A percentile compares a stretch with the other conserved stretches of the same genome.
Conservation (phyloP, 2,329 filamentous ascomycete genomes). For the Esteya vermicola region DNA sequence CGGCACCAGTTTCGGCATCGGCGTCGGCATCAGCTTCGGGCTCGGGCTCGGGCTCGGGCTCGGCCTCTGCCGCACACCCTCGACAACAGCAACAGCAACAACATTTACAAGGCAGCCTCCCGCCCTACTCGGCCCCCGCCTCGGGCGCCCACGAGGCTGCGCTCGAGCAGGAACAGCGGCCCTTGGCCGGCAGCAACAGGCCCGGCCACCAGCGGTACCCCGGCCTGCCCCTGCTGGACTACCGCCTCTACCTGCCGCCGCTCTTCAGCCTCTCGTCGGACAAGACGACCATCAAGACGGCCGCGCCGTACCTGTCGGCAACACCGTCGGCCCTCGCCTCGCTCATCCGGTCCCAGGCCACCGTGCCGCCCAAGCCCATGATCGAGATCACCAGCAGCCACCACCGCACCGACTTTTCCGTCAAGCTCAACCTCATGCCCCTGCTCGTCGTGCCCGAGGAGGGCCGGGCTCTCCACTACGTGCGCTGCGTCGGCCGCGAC, state of each 20-base stretch:
- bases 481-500: slow-evolving; percentile 32
- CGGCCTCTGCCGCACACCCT: too few species aligned
- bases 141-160: slow-evolving; percentile 7
- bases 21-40: too few species aligned
- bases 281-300: slow-evolving; percentile 29
- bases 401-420: slow-evolving; percentile 33
- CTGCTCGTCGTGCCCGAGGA: slow-evolving; percentile 36
- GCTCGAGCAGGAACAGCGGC: slow-evolving; percentile 9
- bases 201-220: slow-evolving; percentile 20
- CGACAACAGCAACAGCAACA: too few species aligned
- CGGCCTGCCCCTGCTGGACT: slow-evolving; percentile 33
- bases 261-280: slow-evolving; percentile 37
- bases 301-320: slow-evolving; percentile 32
- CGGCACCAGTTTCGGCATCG: too few species aligned
- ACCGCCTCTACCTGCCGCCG: slow-evolving; percentile 36
- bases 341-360: slow-evolving; percentile 32
- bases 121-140: slow-evolving; percentile 20
- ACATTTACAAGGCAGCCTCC: too few species aligned
- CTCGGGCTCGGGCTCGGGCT: too few species aligned
- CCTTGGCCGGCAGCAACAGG: slow-evolving; percentile 3
- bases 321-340: slow-evolving; percentile 29
- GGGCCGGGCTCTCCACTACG: slow-evolving; percentile 33
- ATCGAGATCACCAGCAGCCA: slow-evolving; percentile 33
- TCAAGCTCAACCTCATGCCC: slow-evolving; percentile 40
- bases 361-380: slow-evolving; percentile 39